phyloP scores from a whole-genome alignment of 768 basidiomycete genomes.

The Leccinum rimulosum region DNA sequence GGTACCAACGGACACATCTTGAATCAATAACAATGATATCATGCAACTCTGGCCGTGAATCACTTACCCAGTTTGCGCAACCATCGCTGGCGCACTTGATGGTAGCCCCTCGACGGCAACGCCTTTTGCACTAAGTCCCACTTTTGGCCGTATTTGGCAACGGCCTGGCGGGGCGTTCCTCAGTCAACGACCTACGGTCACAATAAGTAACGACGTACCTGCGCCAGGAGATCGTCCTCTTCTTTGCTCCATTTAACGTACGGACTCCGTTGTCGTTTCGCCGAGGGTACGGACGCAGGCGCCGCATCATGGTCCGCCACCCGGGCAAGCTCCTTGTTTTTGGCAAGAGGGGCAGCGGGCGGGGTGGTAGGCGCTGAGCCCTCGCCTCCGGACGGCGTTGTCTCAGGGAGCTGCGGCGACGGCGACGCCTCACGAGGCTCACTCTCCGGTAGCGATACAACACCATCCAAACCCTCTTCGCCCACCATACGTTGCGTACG shows the following conservation, averaged over 20 bases:
- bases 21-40: too few relatives aligned
- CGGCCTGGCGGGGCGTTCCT: constrained; percentile 26
- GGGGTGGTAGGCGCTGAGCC: background rate
- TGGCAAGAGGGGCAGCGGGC: background rate
- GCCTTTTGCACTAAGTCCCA: constrained; percentile 42
- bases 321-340: constrained; percentile 24
- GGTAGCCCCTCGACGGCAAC: constrained; percentile 39
- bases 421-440: constrained; percentile 10
- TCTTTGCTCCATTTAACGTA: constrained; percentile 44
- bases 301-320: constrained; percentile 31
- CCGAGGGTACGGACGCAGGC: constrained; percentile 16
- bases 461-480: background rate
- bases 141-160: constrained; percentile 38
- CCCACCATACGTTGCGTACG: background rate
- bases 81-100: constrained; percentile 45
- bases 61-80: constrained; percentile 37
- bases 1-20: background rate
- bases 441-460: background rate
- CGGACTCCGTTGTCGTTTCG: constrained; percentile 37
- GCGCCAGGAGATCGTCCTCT: constrained; percentile 39
- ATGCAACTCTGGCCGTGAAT: background rate
- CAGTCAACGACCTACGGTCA: background rate
- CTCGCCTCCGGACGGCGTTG: constrained; percentile 6
- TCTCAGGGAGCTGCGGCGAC: constrained; percentile 7
- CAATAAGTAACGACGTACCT: constrained; percentile 23